Conservation (phyloP, 257 asterid genomes). For the Vinca minor region DNA sequence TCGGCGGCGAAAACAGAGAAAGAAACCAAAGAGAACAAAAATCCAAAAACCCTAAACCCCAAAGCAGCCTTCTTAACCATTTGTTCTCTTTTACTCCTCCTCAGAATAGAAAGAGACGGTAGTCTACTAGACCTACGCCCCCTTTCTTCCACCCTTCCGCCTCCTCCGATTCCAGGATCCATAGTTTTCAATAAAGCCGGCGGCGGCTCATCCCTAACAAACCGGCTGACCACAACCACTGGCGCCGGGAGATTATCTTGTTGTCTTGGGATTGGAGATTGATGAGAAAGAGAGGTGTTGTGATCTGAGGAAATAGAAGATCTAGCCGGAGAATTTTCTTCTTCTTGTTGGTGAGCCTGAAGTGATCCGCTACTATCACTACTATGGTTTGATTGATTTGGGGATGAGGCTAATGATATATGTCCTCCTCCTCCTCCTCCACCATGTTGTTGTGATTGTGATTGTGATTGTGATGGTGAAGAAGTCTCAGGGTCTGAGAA, state of each 20-base stretch:
- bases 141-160: slow-evolving; percentile 20
- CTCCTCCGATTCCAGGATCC: slow-evolving; percentile 15
- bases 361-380: slow-evolving; percentile 24
- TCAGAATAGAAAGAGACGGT: slow-evolving; percentile 3
- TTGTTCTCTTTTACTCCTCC: slow-evolving; percentile 13
- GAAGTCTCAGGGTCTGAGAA: slow-evolving; percentile 13
- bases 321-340: slow-evolving; percentile 48
- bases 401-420: slow-evolving; percentile 4
- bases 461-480: too few species aligned
- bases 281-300: slow-evolving; percentile 23
- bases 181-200: slow-evolving; percentile 22
- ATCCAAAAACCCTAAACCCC: slow-evolving; percentile 51
- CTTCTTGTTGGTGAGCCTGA: slow-evolving; percentile 22
- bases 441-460: too few species aligned
- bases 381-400: background rate
- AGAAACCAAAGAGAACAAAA: slow-evolving; percentile 49
- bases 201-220: slow-evolving; percentile 21
- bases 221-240: slow-evolving; percentile 25
- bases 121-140: slow-evolving; percentile 14
- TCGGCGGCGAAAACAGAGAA: slow-evolving; percentile 85
- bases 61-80: slow-evolving; percentile 34
- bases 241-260: slow-evolving; percentile 22
- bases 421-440: too few species aligned
- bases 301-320: slow-evolving; percentile 42
- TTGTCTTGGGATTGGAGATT: too few species aligned